Percentiles rank a stretch among this genome's conserved stretches.
These are phyloP conservation scores for Globisporangium okanoganense DNA, from an alignment of 352 stramenopile species.

Conservation along the genomic window DNA sequence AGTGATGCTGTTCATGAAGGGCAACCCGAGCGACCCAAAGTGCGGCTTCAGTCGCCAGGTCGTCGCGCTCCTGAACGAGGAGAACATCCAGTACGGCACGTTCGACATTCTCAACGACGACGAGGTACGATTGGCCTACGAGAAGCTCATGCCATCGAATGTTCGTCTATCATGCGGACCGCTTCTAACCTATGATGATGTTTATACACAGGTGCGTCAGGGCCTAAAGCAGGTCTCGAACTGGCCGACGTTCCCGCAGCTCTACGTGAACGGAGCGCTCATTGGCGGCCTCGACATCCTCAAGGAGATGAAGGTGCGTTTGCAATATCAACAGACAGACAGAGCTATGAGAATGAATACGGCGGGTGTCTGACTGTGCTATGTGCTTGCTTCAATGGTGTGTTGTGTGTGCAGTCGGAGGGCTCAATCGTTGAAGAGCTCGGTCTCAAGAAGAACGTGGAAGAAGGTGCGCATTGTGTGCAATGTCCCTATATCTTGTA, in stretches of 20 bases:
- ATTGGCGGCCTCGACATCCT: slow-evolving; percentile 97
- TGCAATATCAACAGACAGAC: not conserved
- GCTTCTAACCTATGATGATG: not conserved
- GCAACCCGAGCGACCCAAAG: slow-evolving; percentile 90
- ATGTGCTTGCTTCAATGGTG: no score
- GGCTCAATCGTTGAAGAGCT: slow-evolving; percentile 79
- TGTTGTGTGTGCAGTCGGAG: slow-evolving; percentile 24
- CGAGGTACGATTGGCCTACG: slow-evolving; percentile 36
- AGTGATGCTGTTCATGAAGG: slow-evolving; percentile 99
- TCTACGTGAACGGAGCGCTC: slow-evolving; percentile 97
- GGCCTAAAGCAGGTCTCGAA: slow-evolving; percentile 96
- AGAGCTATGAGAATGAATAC: not conserved
- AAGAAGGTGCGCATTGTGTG: slow-evolving; percentile 24
- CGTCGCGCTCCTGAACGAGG: slow-evolving; percentile 91
- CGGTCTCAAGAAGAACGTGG: slow-evolving; percentile 64
- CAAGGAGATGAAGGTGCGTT: slow-evolving; percentile 92
- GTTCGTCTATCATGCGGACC: not conserved
- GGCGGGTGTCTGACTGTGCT: not conserved
- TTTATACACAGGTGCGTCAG: slow-evolving; percentile 80
- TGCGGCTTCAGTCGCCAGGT: slow-evolving; percentile 96
- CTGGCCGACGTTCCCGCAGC: slow-evolving; percentile 98
- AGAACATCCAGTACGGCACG: slow-evolving; percentile 91
- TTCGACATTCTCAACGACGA: slow-evolving; percentile 98
- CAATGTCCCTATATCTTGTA: not conserved
- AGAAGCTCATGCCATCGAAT: not conserved